Evolutionary conservation across 2,329 filamentous ascomycete genomes (phyloP).

Genomic region (Botryotinia narcissicola): DNA sequence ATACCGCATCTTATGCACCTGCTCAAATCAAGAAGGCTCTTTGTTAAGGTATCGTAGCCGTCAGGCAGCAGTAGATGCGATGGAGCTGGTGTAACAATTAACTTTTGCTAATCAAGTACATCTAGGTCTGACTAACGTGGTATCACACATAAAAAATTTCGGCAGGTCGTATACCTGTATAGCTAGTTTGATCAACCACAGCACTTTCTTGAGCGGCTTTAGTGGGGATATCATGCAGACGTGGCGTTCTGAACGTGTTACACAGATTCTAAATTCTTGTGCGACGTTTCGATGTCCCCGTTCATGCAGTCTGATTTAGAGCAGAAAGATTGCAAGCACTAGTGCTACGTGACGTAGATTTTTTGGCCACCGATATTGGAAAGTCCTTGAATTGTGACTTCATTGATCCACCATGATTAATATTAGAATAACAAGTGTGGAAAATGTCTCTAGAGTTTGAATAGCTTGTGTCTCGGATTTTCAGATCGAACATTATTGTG

Average conservation of each 20-base stretch:
- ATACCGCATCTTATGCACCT: slow-evolving; percentile 7
- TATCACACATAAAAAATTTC: background rate
- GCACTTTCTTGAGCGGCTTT: background rate
- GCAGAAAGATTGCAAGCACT: background rate
- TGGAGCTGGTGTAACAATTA: background rate
- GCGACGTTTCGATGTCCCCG: background rate
- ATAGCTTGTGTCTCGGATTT: background rate
- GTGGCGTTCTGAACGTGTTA: background rate
- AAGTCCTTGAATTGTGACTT: background rate
- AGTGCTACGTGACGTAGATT: background rate
- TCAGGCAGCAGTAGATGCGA: background rate
- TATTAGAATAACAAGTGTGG: background rate
- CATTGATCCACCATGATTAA: background rate
- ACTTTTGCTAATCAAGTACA: background rate
- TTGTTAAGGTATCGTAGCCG: background rate
- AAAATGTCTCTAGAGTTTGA: background rate
- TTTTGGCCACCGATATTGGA: background rate
- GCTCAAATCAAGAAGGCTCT: slow-evolving; percentile 8
- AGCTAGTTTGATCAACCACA: background rate
- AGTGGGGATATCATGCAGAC: background rate
- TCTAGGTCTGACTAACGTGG: background rate
- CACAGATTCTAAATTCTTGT: background rate
- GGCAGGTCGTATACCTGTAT: background rate
- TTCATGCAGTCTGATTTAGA: slow-evolving; percentile 6
- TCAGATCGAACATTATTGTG: background rate